Percentiles rank a stretch among this genome's conserved stretches.
phyloP scores from a whole-genome alignment of 1,284 basidiomycete species.

The Boletellus dicymbophilus region DNA sequence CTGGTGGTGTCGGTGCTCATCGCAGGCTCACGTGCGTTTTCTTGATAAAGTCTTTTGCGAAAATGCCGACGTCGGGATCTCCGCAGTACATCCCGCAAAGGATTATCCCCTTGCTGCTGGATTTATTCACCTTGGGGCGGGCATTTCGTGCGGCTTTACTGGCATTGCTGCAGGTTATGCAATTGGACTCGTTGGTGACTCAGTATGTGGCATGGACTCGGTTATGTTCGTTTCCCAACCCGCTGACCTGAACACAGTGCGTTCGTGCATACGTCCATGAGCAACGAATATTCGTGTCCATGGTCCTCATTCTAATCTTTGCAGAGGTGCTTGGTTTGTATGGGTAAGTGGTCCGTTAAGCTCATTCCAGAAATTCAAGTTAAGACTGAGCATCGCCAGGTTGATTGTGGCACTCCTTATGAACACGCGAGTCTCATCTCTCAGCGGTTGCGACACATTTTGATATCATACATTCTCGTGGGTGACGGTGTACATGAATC shows the following conservation, averaged over 20 bases:
- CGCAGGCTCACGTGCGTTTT: slow-evolving; percentile 54
- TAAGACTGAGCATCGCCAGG: slow-evolving; percentile 35
- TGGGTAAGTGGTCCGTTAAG: slow-evolving; percentile 51
- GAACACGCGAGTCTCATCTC: slow-evolving; percentile 64
- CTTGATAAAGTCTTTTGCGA: neutral
- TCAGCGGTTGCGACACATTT: slow-evolving; percentile 22
- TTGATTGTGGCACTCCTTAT: slow-evolving; percentile 90
- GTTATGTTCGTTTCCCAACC: neutral
- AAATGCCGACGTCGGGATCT: slow-evolving; percentile 5
- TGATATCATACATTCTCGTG: slow-evolving; percentile 15
- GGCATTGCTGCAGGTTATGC: slow-evolving; percentile 97
- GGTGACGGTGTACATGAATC: slow-evolving; percentile 9
- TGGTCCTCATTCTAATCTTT: slow-evolving; percentile 93
- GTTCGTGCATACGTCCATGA: slow-evolving; percentile 81
- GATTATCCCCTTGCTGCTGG: slow-evolving; percentile 82
- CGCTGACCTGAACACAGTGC: slow-evolving; percentile 42
- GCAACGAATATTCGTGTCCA: slow-evolving; percentile 87
- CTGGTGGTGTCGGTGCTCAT: slow-evolving; percentile 73
- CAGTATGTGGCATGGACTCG: slow-evolving; percentile 52
- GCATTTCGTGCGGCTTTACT: slow-evolving; percentile 89
- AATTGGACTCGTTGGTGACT: slow-evolving; percentile 96
- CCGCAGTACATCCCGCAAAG: slow-evolving; percentile 60
- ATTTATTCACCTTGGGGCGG: slow-evolving; percentile 94
- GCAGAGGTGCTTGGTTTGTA: slow-evolving; percentile 93
- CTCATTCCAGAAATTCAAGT: neutral